A percentile compares a stretch with the other conserved stretches of the same genome.
Conservation (phyloP, 768 basidiomycete species). For the Kwoniella dendrophila region DNA sequence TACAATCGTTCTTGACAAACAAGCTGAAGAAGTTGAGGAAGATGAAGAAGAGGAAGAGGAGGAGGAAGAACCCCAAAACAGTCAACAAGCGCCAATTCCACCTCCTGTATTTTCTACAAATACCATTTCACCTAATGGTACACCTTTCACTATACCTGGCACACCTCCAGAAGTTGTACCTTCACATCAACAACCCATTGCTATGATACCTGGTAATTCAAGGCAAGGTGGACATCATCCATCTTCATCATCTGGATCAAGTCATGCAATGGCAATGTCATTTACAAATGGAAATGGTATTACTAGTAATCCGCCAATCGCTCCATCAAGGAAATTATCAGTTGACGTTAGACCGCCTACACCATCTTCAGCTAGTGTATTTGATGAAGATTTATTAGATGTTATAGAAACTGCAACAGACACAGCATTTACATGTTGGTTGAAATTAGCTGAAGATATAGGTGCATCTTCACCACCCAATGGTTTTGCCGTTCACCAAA, state of each 20-base stretch:
- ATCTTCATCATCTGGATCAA: conserved; percentile 57
- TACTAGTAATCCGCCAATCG: neutral
- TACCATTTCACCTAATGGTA: conserved; percentile 20
- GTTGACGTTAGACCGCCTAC: conserved; percentile 56
- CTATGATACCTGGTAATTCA: conserved; percentile 47
- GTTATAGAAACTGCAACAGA: conserved; percentile 78
- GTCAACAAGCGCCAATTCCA: conserved; percentile 10
- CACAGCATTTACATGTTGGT: conserved; percentile 79
- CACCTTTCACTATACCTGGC: conserved; percentile 22
- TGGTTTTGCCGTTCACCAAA: conserved; percentile 27
- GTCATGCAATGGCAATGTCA: conserved; percentile 51
- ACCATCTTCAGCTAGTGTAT: conserved; percentile 64
- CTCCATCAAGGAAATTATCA: conserved; percentile 49
- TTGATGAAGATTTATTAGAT: conserved; percentile 77
- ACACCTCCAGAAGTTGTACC: conserved; percentile 30
- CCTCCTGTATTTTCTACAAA: conserved; percentile 6
- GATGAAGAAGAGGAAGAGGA: conserved; percentile 39
- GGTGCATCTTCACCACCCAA: conserved; percentile 34
- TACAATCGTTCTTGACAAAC: conserved; percentile 30
- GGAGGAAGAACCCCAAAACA: too few species aligned
- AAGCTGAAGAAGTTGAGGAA: conserved; percentile 23
- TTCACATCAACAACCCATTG: conserved; percentile 23
- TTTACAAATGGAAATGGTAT: conserved; percentile 17
- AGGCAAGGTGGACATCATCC: conserved; percentile 50
- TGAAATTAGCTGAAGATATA: conserved; percentile 74